Percentiles rank a stretch among this genome's conserved stretches.
Conservation (phyloP, 2,329 filamentous ascomycete species). For the Rhynchosporium graminicola region DNA sequence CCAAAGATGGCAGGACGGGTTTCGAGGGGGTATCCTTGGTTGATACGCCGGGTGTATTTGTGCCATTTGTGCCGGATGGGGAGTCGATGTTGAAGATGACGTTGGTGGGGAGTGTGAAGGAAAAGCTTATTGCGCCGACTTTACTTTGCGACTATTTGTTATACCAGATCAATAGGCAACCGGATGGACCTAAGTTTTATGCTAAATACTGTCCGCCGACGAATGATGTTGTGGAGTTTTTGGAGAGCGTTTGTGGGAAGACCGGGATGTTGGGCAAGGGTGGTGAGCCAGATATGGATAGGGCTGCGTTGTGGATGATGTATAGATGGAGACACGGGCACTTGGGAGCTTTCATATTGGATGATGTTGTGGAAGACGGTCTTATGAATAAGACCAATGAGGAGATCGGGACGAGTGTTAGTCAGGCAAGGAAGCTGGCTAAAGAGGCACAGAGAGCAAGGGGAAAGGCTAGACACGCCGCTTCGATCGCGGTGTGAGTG, state of each 20-base stretch:
- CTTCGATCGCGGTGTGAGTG: background rate
- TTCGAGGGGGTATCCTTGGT: slow-evolving; percentile 68
- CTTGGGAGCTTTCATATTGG: slow-evolving; percentile 76
- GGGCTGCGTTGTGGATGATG: slow-evolving; percentile 77
- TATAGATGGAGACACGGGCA: slow-evolving; percentile 78
- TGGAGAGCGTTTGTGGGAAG: slow-evolving; percentile 69
- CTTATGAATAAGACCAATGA: slow-evolving; percentile 53
- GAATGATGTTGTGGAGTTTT: slow-evolving; percentile 76
- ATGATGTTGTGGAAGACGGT: slow-evolving; percentile 66
- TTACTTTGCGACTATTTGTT: slow-evolving; percentile 89
- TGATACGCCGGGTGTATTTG: slow-evolving; percentile 93
- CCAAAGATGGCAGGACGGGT: slow-evolving; percentile 48
- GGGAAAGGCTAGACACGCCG: slow-evolving; percentile 30
- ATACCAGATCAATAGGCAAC: slow-evolving; percentile 69
- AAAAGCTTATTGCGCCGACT: slow-evolving; percentile 75
- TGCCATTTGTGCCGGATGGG: slow-evolving; percentile 83
- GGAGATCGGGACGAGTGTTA: slow-evolving; percentile 59
- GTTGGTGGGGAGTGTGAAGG: slow-evolving; percentile 86
- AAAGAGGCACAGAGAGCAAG: slow-evolving; percentile 57
- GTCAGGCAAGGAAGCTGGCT: slow-evolving; percentile 66
- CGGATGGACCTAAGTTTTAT: slow-evolving; percentile 33
- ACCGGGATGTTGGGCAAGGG: slow-evolving; percentile 77
- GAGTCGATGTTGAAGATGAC: slow-evolving; percentile 95
- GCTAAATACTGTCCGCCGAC: slow-evolving; percentile 66
- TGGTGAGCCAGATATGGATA: slow-evolving; percentile 68